Evolutionary conservation across 768 basidiomycete species (phyloP).

Genomic region (Phlebiopsis flavidoalba): DNA sequence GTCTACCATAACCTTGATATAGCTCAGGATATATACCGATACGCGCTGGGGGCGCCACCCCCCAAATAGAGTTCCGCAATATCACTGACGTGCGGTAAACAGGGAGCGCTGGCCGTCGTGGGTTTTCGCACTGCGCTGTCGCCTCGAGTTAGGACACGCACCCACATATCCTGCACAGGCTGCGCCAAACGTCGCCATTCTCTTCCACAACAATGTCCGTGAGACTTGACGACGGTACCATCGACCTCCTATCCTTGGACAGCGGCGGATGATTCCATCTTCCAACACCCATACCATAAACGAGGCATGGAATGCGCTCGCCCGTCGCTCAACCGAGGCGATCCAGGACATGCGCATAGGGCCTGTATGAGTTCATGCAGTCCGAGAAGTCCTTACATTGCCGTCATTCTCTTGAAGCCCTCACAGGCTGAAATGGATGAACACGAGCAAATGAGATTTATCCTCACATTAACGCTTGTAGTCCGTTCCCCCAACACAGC

Average conservation of each 20-base stretch:
- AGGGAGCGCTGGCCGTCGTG: background rate
- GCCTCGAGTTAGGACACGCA: background rate
- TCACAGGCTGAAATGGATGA: background rate
- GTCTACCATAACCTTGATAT: no score
- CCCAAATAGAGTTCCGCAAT: background rate
- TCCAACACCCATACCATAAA: background rate
- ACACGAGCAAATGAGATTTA: background rate
- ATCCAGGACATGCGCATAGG: background rate
- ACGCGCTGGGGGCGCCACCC: no score
- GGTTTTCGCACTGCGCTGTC: background rate
- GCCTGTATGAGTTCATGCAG: slow-evolving; percentile 6
- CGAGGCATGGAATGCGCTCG: slow-evolving; percentile 5
- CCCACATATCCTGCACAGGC: background rate
- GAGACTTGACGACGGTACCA: background rate
- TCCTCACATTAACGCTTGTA: background rate
- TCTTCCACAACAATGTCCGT: background rate
- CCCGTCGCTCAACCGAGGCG: slow-evolving; percentile 5
- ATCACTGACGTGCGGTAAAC: background rate
- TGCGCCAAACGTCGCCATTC: background rate
- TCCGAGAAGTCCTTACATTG: slow-evolving; percentile 7
- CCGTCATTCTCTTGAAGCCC: background rate
- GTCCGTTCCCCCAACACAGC: background rate
- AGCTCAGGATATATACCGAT: no score
- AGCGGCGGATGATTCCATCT: background rate
- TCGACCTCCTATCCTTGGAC: background rate